Percentiles rank a stretch among this genome's conserved stretches.
Evolutionary conservation across 768 basidiomycete species (phyloP).

Genomic region (Tricholoma sp.): DNA sequence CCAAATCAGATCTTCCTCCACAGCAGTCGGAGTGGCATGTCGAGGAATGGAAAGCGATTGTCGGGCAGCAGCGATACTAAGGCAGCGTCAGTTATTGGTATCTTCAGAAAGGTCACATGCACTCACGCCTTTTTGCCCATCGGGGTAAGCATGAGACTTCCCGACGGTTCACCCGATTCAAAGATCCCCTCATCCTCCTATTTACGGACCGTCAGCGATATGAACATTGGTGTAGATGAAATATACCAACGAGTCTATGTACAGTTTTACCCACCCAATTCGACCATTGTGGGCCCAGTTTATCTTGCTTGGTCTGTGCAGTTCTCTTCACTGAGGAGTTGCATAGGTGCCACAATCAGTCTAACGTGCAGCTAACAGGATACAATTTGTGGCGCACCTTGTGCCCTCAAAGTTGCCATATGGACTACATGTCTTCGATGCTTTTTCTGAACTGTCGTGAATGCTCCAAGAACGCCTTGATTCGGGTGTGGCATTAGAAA

Average conservation of each 20-base stretch:
- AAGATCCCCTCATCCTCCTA: constrained; percentile 43
- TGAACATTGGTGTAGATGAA: background rate
- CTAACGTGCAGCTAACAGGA: background rate
- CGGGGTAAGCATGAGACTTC: constrained; percentile 36
- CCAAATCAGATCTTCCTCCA: constrained; percentile 33
- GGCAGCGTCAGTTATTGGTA: background rate
- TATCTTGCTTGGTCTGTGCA: constrained; percentile 38
- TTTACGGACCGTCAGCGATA: background rate
- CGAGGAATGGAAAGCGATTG: constrained; percentile 24
- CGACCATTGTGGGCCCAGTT: constrained; percentile 44
- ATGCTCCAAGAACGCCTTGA: constrained; percentile 43
- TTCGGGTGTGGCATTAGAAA: constrained; percentile 1
- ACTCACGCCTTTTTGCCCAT: constrained; percentile 43
- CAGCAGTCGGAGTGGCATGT: constrained; percentile 19
- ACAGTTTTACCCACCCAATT: constrained; percentile 43
- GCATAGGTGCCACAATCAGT: background rate
- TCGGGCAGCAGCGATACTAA: constrained; percentile 29
- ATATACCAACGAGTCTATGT: constrained; percentile 34
- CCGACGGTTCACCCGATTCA: constrained; percentile 27
- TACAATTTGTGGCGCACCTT: constrained; percentile 26
- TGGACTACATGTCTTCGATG: constrained; percentile 42
- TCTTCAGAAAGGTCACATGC: background rate
- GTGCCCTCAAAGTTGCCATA: constrained; percentile 40
- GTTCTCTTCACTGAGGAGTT: constrained; percentile 36
- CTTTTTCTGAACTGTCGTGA: constrained; percentile 38